phyloP scores from a whole-genome alignment of 1,284 basidiomycete species.

The Sporisorium reilianum region DNA sequence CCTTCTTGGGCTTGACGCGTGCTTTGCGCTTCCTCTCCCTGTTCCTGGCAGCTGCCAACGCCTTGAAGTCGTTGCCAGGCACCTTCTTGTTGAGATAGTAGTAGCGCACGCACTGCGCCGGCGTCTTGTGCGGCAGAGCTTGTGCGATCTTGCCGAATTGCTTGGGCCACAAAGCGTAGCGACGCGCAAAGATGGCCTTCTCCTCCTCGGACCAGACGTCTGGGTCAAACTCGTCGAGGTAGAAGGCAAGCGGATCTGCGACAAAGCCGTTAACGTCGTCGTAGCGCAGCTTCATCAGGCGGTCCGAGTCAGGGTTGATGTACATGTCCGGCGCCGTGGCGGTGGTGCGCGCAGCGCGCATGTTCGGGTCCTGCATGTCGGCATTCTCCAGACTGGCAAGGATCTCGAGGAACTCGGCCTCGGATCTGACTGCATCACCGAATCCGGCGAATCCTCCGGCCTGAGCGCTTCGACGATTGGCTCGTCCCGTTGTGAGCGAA shows the following conservation, averaged over 20 bases:
- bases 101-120: slow-evolving; percentile 88
- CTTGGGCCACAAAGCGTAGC: slow-evolving; percentile 87
- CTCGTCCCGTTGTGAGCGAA: slow-evolving; percentile 35
- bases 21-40: slow-evolving; percentile 65
- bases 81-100: slow-evolving; percentile 94
- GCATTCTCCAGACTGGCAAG: slow-evolving; percentile 91
- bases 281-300: slow-evolving; percentile 75
- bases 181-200: slow-evolving; percentile 81
- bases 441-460: slow-evolving; percentile 70
- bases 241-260: slow-evolving; percentile 80
- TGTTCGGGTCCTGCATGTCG: slow-evolving; percentile 89
- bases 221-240: slow-evolving; percentile 63
- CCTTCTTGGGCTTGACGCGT: slow-evolving; percentile 67
- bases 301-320: slow-evolving; percentile 74
- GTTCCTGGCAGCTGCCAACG: slow-evolving; percentile 60
- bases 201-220: slow-evolving; percentile 85
- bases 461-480: slow-evolving; percentile 54
- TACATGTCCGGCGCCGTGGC: slow-evolving; percentile 93
- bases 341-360: slow-evolving; percentile 86
- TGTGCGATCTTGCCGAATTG: slow-evolving; percentile 90
- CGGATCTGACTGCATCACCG: slow-evolving; percentile 91
- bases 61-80: slow-evolving; percentile 66
- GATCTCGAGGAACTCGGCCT: slow-evolving; percentile 97
- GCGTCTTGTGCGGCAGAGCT: slow-evolving; percentile 84
- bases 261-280: slow-evolving; percentile 88